These are phyloP conservation scores for Ogataea allantospora DNA, from an alignment of 805 yeast genomes.

Conservation along the genomic window DNA sequence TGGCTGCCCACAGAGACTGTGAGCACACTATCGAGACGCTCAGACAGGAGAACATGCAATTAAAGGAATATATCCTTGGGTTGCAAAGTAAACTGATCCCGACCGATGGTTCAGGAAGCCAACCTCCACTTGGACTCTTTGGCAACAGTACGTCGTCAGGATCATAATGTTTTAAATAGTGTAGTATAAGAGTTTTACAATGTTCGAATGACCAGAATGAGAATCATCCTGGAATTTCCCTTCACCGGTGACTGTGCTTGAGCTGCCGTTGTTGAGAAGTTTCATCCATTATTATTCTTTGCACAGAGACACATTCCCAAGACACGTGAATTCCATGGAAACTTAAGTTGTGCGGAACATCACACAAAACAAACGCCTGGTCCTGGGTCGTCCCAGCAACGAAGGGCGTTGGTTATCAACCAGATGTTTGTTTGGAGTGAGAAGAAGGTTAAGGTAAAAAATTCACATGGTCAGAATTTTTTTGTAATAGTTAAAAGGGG, in stretches of 20 bases:
- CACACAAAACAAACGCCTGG: not conserved
- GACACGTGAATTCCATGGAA: constrained; percentile 19
- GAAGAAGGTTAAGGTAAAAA: not conserved
- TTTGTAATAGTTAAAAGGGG: not conserved
- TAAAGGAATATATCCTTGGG: constrained; percentile 69
- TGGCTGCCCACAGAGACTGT: constrained; percentile 59
- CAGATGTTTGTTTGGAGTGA: not conserved
- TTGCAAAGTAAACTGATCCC: constrained; percentile 62
- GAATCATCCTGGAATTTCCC: constrained; percentile 10
- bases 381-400: constrained; percentile 1
- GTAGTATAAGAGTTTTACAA: constrained; percentile 5
- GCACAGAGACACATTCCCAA: constrained; percentile 34
- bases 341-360: constrained; percentile 33
- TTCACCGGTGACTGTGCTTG: constrained; percentile 1
- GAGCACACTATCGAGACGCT: constrained; percentile 65
- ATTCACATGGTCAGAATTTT: constrained; percentile 1
- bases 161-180: constrained; percentile 2
- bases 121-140: constrained; percentile 23
- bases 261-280: constrained; percentile 4
- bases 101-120: constrained; percentile 11
- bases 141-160: constrained; percentile 11
- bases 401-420: not conserved
- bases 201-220: constrained; percentile 13
- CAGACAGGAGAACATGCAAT: constrained; percentile 64
- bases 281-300: constrained; percentile 17